Percentiles rank a stretch among this genome's conserved stretches.
These are phyloP conservation scores for Amanita subjunquillea DNA, from an alignment of 768 basidiomycete genomes.

Conservation along the genomic window DNA sequence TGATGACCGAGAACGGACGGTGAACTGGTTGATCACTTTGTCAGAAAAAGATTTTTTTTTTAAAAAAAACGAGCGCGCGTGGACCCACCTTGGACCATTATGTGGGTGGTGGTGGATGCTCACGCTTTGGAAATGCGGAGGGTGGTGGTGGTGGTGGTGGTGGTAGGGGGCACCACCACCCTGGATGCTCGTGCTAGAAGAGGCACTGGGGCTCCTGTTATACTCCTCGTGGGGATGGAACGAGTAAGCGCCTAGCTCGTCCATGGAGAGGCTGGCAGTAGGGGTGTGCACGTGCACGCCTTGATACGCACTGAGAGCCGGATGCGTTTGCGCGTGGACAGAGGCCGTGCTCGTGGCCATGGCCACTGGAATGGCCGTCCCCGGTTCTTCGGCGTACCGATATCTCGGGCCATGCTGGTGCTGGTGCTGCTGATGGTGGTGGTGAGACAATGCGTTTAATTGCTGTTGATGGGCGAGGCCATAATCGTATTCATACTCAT, in stretches of 20 bases:
- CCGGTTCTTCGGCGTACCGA: no score
- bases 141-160: neutral
- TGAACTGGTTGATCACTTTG: no score
- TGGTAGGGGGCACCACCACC: neutral
- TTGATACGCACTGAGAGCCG: neutral
- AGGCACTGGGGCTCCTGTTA: slow-evolving; percentile 4
- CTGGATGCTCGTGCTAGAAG: slow-evolving; percentile 2
- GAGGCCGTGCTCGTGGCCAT: no score
- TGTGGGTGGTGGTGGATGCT: neutral
- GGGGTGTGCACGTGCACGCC: neutral
- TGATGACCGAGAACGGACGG: no score
- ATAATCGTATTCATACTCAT: no score
- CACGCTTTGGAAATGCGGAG: neutral
- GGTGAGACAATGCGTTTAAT: neutral
- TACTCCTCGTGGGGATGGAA: neutral
- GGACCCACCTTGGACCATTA: neutral
- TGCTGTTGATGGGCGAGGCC: neutral
- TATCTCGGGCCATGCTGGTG: neutral
- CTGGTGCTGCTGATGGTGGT: neutral
- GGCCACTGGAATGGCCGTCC: no score
- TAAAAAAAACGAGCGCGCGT: neutral
- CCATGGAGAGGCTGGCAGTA: neutral
- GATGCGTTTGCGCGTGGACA: no score
- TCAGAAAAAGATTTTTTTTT: no score
- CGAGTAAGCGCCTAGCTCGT: neutral